Conservation (phyloP, 306 rosid species). For the Medicago arabica region DNA sequence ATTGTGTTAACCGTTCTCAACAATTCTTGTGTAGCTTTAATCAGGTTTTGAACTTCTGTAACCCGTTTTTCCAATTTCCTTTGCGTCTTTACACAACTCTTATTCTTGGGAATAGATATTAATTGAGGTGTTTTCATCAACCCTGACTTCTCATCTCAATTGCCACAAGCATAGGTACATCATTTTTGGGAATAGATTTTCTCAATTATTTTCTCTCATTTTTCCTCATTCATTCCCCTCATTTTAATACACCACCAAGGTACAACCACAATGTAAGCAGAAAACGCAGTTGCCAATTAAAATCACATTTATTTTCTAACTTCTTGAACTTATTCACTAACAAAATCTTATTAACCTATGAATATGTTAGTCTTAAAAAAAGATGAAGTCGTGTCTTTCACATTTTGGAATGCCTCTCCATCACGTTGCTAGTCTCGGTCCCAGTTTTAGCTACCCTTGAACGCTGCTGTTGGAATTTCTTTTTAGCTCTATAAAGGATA, state of each 20-base stretch:
- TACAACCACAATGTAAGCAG: neutral
- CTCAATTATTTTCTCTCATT: no score
- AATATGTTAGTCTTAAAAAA: constrained; percentile 1
- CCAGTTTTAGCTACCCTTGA: constrained; percentile 43
- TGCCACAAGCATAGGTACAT: no score
- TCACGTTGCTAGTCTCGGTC: constrained; percentile 32
- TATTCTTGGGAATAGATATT: no score
- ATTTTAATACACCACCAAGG: neutral
- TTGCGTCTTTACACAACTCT: no score
- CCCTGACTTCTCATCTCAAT: no score
- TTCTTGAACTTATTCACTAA: constrained; percentile 19
- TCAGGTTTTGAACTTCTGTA: no score
- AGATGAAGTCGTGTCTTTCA: constrained; percentile 38
- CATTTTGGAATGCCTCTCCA: constrained; percentile 43
- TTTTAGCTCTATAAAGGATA: constrained; percentile 63
- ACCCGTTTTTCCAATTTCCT: no score
- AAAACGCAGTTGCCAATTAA: neutral
- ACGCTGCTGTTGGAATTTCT: constrained; percentile 59
- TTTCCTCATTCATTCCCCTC: no score
- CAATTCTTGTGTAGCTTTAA: no score
- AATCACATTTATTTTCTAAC: neutral
- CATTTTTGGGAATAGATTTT: no score
- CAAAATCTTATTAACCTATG: neutral
- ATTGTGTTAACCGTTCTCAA: no score
- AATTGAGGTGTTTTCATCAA: no score